Evolutionary conservation across 768 basidiomycete species (phyloP).

Genomic region (Phanerochaete sordida): DNA sequence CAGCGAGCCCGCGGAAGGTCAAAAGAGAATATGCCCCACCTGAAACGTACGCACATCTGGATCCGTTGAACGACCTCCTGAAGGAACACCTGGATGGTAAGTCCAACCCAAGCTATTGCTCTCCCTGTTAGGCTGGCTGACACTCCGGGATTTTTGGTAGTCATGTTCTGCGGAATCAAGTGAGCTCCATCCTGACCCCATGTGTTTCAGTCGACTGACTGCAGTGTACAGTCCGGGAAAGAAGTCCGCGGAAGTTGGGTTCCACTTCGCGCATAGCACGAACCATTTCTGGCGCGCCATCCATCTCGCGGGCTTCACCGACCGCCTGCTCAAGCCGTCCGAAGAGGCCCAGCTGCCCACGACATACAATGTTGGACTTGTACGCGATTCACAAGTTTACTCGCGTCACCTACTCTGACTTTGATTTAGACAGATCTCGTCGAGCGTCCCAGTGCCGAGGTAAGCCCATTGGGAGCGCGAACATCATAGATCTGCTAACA

Average conservation of each 20-base stretch:
- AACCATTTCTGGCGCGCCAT: slow-evolving; percentile 85
- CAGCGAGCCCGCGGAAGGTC: slow-evolving; percentile 16
- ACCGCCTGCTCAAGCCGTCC: slow-evolving; percentile 43
- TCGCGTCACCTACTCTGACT: neutral
- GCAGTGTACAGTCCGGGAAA: slow-evolving; percentile 52
- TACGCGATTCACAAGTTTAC: slow-evolving; percentile 30
- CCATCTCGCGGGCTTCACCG: slow-evolving; percentile 61
- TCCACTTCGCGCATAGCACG: slow-evolving; percentile 75
- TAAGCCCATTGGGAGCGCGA: slow-evolving; percentile 20
- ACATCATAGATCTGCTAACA: neutral
- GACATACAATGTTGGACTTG: slow-evolving; percentile 61
- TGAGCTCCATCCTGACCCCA: slow-evolving; percentile 21
- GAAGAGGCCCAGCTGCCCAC: slow-evolving; percentile 63
- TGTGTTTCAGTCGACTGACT: neutral
- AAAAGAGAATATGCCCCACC: slow-evolving; percentile 48
- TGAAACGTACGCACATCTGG: slow-evolving; percentile 49
- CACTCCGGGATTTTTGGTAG: slow-evolving; percentile 32
- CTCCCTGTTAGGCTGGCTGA: too few species aligned
- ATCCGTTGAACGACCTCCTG: slow-evolving; percentile 50
- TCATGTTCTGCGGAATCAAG: slow-evolving; percentile 88
- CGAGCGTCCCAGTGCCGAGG: slow-evolving; percentile 63
- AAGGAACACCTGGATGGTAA: slow-evolving; percentile 53
- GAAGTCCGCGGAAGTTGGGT: slow-evolving; percentile 64
- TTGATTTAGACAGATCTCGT: slow-evolving; percentile 68
- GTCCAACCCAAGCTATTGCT: slow-evolving; percentile 9